Percentiles rank a stretch among this genome's conserved stretches.
Conservation (phyloP, 768 basidiomycete genomes). For the Baorangia bicolor region DNA sequence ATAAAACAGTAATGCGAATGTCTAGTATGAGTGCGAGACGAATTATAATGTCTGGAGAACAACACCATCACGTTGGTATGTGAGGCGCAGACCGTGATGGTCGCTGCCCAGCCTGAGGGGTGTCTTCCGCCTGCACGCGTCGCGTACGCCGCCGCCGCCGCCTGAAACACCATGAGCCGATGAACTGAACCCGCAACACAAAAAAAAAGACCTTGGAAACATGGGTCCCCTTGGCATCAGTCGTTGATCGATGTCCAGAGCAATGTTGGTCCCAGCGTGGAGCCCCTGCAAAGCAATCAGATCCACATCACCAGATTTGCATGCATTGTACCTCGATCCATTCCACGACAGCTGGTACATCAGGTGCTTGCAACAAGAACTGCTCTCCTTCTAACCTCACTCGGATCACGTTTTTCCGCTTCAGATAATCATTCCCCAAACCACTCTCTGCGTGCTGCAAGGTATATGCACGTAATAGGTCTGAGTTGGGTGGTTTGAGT, state of each 20-base stretch:
- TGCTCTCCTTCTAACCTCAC: slow-evolving; percentile 94
- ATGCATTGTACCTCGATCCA: slow-evolving; percentile 84
- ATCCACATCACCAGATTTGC: neutral
- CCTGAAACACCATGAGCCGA: slow-evolving; percentile 9
- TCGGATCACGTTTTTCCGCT: slow-evolving; percentile 91
- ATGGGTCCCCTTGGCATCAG: slow-evolving; percentile 89
- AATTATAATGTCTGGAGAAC: neutral
- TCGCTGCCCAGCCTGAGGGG: neutral
- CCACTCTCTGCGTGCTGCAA: slow-evolving; percentile 93
- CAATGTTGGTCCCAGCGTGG: slow-evolving; percentile 89
- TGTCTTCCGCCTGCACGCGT: slow-evolving; percentile 14
- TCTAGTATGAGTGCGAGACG: neutral
- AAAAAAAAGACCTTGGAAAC: slow-evolving; percentile 61
- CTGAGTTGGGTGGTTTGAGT: slow-evolving; percentile 44
- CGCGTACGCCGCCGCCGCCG: slow-evolving; percentile 31
- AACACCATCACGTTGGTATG: neutral
- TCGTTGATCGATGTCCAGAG: slow-evolving; percentile 88
- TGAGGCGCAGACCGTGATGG: neutral
- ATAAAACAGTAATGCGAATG: neutral
- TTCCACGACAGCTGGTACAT: slow-evolving; percentile 81
- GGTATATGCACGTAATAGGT: slow-evolving; percentile 71
- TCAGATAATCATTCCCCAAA: slow-evolving; percentile 90
- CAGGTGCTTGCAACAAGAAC: slow-evolving; percentile 87
- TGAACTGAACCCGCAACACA: too few species aligned
- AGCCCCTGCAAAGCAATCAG: slow-evolving; percentile 54